Evolutionary conservation across 768 basidiomycete species (phyloP).

Genomic region (Xerocomellus intermedius): DNA sequence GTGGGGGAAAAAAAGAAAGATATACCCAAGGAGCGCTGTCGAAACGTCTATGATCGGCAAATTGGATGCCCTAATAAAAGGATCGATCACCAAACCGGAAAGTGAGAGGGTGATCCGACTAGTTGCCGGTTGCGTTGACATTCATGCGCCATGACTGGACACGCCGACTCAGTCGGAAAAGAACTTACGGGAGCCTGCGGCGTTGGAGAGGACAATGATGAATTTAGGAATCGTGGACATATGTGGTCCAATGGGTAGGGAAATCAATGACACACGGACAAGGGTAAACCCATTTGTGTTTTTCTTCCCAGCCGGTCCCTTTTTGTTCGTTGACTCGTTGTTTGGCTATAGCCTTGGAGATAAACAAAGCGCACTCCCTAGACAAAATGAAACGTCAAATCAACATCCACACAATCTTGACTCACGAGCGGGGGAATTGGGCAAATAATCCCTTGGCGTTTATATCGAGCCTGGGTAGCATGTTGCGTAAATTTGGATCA

Average conservation of each 20-base stretch:
- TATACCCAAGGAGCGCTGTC: background rate
- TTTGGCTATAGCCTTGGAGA: slow-evolving; percentile 17
- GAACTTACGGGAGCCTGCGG: background rate
- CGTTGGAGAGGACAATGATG: background rate
- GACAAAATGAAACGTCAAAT: slow-evolving; percentile 1
- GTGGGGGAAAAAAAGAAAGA: background rate
- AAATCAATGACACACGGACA: background rate
- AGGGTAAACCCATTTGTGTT: background rate
- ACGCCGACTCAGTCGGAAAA: background rate
- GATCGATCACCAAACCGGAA: background rate
- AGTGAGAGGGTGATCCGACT: slow-evolving; percentile 5
- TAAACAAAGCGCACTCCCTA: slow-evolving; percentile 10
- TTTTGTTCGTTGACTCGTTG: background rate
- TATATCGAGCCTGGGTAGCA: background rate
- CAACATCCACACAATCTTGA: slow-evolving; percentile 8
- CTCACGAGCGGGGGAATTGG: slow-evolving; percentile 14
- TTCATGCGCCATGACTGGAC: background rate
- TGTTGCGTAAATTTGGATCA: slow-evolving; percentile 9
- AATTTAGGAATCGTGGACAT: background rate
- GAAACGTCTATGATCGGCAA: background rate
- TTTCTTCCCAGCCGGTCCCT: background rate
- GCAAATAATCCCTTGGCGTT: background rate
- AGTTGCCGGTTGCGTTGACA: background rate
- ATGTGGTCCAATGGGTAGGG: background rate
- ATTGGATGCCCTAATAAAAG: slow-evolving; percentile 15